Evolutionary conservation across 2,329 filamentous ascomycete genomes (phyloP).

Genomic region (Aspergillus sp.): DNA sequence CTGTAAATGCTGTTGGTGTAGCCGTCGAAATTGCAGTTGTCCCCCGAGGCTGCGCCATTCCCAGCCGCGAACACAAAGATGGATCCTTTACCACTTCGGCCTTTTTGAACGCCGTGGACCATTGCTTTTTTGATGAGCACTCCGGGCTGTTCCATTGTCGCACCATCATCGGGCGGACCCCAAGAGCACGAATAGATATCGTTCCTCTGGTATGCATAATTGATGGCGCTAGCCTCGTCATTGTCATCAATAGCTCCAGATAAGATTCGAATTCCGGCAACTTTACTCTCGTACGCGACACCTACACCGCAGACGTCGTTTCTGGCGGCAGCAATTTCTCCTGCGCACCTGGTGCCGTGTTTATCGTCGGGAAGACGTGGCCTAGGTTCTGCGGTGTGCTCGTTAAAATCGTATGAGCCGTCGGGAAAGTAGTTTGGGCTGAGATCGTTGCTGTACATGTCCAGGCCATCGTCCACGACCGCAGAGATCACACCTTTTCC

Average conservation of each 20-base stretch:
- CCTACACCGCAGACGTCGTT: slow-evolving; percentile 96
- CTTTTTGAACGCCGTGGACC: slow-evolving; percentile 87
- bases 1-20: slow-evolving; percentile 99
- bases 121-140: slow-evolving; percentile 87
- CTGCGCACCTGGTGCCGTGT: slow-evolving; percentile 92
- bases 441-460: slow-evolving; percentile 92
- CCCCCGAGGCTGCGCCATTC: slow-evolving; percentile 80
- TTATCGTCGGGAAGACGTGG: slow-evolving; percentile 81
- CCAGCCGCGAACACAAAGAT: slow-evolving; percentile 97
- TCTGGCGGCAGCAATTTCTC: slow-evolving; percentile 86
- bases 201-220: slow-evolving; percentile 87
- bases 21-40: slow-evolving; percentile 99
- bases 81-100: slow-evolving; percentile 77
- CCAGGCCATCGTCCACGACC: slow-evolving; percentile 92
- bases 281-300: slow-evolving; percentile 86
- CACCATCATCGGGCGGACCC: slow-evolving; percentile 92
- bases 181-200: slow-evolving; percentile 99
- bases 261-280: slow-evolving; percentile 89
- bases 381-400: slow-evolving; percentile 72
- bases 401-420: slow-evolving; percentile 96
- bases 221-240: slow-evolving; percentile 89
- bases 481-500: slow-evolving; percentile 86
- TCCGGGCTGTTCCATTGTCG: slow-evolving; percentile 89
- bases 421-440: slow-evolving; percentile 90
- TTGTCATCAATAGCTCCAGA: slow-evolving; percentile 87